These are phyloP conservation scores for Herpetomonas tarakana DNA, from an alignment of 208 protist genomes.

Conservation along the genomic window DNA sequence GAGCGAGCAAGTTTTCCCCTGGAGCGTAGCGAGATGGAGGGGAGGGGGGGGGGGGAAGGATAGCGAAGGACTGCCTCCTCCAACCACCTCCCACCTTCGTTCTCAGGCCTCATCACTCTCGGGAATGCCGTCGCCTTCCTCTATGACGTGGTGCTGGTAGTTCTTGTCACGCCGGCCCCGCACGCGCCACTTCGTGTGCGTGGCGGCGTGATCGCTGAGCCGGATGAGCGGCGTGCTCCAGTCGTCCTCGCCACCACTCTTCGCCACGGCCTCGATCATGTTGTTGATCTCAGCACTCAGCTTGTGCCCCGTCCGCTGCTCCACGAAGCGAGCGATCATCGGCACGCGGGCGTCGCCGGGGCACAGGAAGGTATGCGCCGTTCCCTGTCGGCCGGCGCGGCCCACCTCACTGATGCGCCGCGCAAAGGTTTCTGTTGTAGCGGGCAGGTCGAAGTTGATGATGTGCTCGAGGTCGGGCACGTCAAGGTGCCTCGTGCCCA, in stretches of 20 bases:
- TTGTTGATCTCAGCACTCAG: constrained; percentile 26
- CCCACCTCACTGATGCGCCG: constrained; percentile 98
- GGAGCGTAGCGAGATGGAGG: no score
- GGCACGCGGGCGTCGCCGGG: constrained; percentile 56
- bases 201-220: constrained; percentile 12
- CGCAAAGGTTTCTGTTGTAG: constrained; percentile 96
- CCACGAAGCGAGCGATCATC: constrained; percentile 52
- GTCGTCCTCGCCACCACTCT: constrained; percentile 25
- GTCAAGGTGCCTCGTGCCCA: constrained; percentile 93
- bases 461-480: constrained; percentile 94
- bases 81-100: no score
- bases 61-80: no score
- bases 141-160: neutral
- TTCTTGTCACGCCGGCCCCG: constrained; percentile 22
- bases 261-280: constrained; percentile 20
- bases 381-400: constrained; percentile 90
- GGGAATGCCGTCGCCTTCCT: neutral
- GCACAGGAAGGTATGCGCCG: constrained; percentile 93
- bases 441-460: constrained; percentile 96
- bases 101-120: neutral
- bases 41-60: no score
- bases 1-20: no score
- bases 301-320: constrained; percentile 30
- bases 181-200: constrained; percentile 32
- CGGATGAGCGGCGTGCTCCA: constrained; percentile 29